Conservation (phyloP, 345 rosid genomes). For the Turnera subulata region DNA sequence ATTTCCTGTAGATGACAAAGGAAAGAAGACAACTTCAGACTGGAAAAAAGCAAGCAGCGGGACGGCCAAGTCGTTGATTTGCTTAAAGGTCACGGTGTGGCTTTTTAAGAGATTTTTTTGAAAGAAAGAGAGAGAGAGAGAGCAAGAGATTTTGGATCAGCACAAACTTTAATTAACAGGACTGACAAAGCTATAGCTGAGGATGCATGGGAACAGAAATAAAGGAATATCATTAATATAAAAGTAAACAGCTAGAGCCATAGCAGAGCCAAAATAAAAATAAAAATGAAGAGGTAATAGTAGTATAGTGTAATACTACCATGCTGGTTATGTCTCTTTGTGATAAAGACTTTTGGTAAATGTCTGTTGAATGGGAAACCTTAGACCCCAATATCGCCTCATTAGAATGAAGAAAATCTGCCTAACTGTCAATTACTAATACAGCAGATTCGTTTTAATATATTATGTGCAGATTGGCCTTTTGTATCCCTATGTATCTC, state of each 20-base stretch:
- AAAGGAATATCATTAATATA: constrained; percentile 26
- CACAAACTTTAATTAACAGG: too few relatives aligned
- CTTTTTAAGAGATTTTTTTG: constrained; percentile 1
- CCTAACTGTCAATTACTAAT: constrained; percentile 35
- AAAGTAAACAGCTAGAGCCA: neutral
- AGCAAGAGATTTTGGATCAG: too few relatives aligned
- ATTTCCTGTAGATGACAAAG: constrained; percentile 33
- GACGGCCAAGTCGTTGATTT: constrained; percentile 38
- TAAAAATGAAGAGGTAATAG: neutral
- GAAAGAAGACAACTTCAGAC: constrained; percentile 34
- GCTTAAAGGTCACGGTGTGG: constrained; percentile 63
- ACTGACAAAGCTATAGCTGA: too few relatives aligned
- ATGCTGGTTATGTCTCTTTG: constrained; percentile 12
- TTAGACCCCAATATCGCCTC: constrained; percentile 50
- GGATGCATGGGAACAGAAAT: constrained; percentile 44
- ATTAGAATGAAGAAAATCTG: constrained; percentile 45
- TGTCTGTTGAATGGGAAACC: constrained; percentile 78
- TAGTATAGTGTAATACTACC: too few relatives aligned
- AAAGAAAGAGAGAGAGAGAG: constrained; percentile 6
- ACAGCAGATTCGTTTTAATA: constrained; percentile 4
- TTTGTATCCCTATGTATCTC: neutral
- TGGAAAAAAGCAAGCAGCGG: constrained; percentile 22
- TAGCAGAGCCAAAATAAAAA: constrained; percentile 11
- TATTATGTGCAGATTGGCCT: too few relatives aligned
- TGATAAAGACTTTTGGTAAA: constrained; percentile 21